Evolutionary conservation across 2,329 filamentous ascomycete species (phyloP).

Genomic region (Talaromyces sp.): DNA sequence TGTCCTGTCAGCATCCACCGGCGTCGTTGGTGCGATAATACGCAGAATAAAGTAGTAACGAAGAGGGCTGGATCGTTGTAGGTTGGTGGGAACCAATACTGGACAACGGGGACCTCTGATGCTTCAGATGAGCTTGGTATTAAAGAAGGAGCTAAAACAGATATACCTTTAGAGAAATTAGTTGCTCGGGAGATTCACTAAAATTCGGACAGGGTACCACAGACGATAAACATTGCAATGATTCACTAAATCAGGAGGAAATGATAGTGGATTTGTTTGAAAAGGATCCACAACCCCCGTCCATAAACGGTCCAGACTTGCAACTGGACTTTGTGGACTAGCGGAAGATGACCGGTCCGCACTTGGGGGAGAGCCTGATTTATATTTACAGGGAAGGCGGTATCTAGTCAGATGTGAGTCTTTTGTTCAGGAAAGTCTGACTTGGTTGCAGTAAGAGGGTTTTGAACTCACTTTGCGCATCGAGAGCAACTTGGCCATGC

Average conservation of each 20-base stretch:
- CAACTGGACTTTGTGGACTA: neutral
- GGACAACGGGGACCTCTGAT: neutral
- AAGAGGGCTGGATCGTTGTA: slow-evolving; percentile 5
- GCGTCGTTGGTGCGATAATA: neutral
- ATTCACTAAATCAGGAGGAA: slow-evolving; percentile 7
- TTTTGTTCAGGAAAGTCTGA: neutral
- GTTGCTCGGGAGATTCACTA: neutral
- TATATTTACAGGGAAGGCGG: neutral
- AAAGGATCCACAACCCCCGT: slow-evolving; percentile 1
- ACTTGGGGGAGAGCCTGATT: neutral
- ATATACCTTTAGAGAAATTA: neutral
- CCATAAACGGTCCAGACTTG: neutral
- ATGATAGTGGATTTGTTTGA: slow-evolving; percentile 1
- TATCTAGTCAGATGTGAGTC: neutral
- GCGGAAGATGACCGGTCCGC: neutral
- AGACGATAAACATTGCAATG: slow-evolving; percentile 8
- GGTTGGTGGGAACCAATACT: slow-evolving; percentile 6
- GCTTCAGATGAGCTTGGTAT: neutral
- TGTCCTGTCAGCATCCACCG: slow-evolving; percentile 1
- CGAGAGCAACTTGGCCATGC: slow-evolving; percentile 5
- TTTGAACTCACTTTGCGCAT: slow-evolving; percentile 5
- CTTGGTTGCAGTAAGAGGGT: neutral
- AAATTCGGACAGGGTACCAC: neutral
- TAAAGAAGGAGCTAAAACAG: slow-evolving; percentile 1
- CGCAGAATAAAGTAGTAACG: slow-evolving; percentile 3